phyloP scores from a whole-genome alignment of 2,329 filamentous ascomycete genomes.

The Ambrosiella xylebori region DNA sequence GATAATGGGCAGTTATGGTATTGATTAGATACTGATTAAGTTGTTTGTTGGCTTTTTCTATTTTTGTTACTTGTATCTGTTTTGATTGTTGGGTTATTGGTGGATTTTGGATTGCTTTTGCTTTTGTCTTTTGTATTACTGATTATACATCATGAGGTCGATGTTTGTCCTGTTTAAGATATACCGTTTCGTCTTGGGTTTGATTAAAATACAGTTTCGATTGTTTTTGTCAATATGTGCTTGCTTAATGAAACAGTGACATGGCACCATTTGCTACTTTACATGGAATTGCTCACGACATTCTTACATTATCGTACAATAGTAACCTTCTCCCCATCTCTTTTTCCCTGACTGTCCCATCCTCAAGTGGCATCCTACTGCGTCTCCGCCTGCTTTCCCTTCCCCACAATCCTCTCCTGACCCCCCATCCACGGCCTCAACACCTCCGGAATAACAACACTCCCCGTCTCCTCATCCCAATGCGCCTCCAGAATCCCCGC shows the following conservation, averaged over 20 bases:
- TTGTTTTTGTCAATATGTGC: neutral
- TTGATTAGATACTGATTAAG: conserved; percentile 5
- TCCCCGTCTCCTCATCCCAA: conserved; percentile 54
- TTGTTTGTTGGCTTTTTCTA: conserved; percentile 5
- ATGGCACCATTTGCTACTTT: neutral
- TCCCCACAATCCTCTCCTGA: conserved; percentile 41
- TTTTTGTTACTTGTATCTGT: conserved; percentile 11
- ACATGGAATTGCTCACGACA: neutral
- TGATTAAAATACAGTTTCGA: neutral
- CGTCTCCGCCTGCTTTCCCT: neutral
- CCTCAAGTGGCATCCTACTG: neutral
- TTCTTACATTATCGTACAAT: conserved; percentile 1
- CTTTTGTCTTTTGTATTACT: conserved; percentile 1
- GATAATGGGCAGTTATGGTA: neutral
- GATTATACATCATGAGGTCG: neutral
- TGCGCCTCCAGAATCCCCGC: conserved; percentile 82
- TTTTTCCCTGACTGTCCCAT: neutral
- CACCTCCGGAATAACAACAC: conserved; percentile 61
- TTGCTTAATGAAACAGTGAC: neutral
- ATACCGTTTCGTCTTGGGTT: neutral
- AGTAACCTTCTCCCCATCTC: neutral
- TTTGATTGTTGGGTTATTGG: neutral
- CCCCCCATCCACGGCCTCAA: conserved; percentile 75
- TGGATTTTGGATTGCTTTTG: neutral
- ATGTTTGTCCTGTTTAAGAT: neutral